These are phyloP conservation scores for Pulveroboletus sp. DNA, from an alignment of 768 basidiomycete species.

Conservation along the genomic window DNA sequence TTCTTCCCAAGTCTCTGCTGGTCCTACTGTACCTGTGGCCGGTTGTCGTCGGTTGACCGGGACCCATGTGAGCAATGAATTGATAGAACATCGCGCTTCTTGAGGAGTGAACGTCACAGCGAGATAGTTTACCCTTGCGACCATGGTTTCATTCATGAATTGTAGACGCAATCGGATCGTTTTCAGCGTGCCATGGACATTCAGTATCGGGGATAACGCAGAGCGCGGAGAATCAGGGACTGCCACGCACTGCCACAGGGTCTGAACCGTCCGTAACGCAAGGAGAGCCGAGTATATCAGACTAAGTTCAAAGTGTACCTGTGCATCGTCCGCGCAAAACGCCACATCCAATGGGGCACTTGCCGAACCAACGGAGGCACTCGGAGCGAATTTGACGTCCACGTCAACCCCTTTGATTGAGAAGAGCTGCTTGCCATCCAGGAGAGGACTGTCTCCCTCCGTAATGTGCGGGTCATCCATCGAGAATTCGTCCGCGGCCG, in stretches of 20 bases:
- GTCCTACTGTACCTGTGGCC: constrained; percentile 24
- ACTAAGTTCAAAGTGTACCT: constrained; percentile 54
- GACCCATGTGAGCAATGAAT: constrained; percentile 55
- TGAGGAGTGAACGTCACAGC: constrained; percentile 17
- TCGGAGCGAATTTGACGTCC: constrained; percentile 25
- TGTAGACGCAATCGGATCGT: constrained; percentile 47
- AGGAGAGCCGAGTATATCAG: constrained; percentile 71
- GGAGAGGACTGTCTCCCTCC: constrained; percentile 48
- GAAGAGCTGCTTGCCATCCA: constrained; percentile 42
- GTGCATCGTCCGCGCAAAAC: constrained; percentile 51
- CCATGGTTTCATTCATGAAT: constrained; percentile 48
- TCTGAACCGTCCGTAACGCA: constrained; percentile 50
- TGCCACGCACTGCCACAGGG: constrained; percentile 31
- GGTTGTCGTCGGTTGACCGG: constrained; percentile 41
- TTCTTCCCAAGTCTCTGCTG: constrained; percentile 68
- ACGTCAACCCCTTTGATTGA: constrained; percentile 34
- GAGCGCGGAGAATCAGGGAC: constrained; percentile 18
- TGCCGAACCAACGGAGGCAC: constrained; percentile 1
- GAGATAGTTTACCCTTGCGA: constrained; percentile 33
- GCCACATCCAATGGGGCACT: constrained; percentile 39
- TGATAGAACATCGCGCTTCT: constrained; percentile 34
- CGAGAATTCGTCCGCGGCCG: constrained; percentile 64
- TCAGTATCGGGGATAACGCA: constrained; percentile 15
- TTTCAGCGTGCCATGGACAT: constrained; percentile 35
- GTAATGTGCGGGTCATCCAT: constrained; percentile 63